Conservation (phyloP, 306 rosid species). For the Pyrus communis region DNA sequence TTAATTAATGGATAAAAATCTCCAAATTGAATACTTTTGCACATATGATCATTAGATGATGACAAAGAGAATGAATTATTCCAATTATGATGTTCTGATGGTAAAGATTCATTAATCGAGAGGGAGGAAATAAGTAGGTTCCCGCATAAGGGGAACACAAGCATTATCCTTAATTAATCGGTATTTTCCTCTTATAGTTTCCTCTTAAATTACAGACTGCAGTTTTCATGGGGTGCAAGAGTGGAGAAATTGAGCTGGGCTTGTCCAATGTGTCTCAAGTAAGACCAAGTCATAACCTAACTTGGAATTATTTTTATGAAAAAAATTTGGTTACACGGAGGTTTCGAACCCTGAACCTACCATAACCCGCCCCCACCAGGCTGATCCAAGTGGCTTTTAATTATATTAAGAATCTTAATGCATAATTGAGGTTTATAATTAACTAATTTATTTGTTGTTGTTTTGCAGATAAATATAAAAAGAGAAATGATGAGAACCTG, state of each 20-base stretch:
- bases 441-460: background rate
- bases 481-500: conserved; percentile 41
- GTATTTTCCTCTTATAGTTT: background rate
- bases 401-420: too few relatives aligned
- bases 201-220: conserved; percentile 40
- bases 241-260: conserved; percentile 89
- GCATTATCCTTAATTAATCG: background rate
- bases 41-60: too few relatives aligned
- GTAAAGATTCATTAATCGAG: too few relatives aligned
- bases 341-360: background rate
- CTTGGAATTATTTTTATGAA: too few relatives aligned
- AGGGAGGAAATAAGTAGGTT: too few relatives aligned
- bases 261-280: conserved; percentile 65
- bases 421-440: too few relatives aligned
- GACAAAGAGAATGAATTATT: too few relatives aligned
- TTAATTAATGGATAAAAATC: background rate
- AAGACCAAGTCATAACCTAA: background rate
- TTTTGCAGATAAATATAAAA: conserved; percentile 37
- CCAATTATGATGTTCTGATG: too few relatives aligned
- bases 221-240: conserved; percentile 77
- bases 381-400: background rate
- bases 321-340: background rate
- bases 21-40: too few relatives aligned
- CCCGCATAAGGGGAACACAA: too few relatives aligned
- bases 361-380: background rate